Percentiles rank a stretch among this genome's conserved stretches.
Conservation (phyloP, 305 asterid species). For the Fraxinus xanthoxyloides region DNA sequence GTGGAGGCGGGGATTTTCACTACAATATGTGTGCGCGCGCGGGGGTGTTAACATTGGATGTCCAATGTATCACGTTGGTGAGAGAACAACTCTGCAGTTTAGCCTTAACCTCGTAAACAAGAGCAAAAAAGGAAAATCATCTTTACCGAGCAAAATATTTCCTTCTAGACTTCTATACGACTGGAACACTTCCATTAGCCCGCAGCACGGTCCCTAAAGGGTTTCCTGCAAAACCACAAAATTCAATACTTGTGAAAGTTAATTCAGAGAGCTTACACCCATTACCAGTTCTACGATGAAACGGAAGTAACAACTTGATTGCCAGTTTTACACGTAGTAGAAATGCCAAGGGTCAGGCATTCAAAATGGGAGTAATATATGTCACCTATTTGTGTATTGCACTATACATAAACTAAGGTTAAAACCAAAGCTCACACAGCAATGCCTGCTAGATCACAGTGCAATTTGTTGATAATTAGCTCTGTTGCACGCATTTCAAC, state of each 20-base stretch:
- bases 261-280: background rate
- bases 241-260: background rate
- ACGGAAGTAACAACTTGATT: background rate
- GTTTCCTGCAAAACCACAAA: slow-evolving; percentile 36
- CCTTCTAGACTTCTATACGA: slow-evolving; percentile 44
- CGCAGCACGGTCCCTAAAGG: slow-evolving; percentile 40
- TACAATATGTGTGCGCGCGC: too few species aligned
- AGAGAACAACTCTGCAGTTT: background rate
- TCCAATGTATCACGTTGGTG: background rate
- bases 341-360: background rate
- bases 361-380: background rate
- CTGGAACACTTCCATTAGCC: slow-evolving; percentile 47
- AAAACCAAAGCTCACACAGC: background rate
- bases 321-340: background rate
- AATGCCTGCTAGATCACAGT: background rate
- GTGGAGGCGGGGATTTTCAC: too few species aligned
- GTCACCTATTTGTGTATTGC: background rate
- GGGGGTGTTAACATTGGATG: background rate
- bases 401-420: background rate
- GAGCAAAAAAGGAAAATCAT: slow-evolving; percentile 19
- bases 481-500: too few species aligned
- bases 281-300: background rate
- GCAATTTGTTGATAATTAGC: background rate
- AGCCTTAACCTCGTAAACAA: slow-evolving; percentile 28
- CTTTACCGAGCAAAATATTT: slow-evolving; percentile 41